These are phyloP conservation scores for Aspergillus funiculosus DNA, from an alignment of 495 filamentous ascomycete species.

Conservation along the genomic window DNA sequence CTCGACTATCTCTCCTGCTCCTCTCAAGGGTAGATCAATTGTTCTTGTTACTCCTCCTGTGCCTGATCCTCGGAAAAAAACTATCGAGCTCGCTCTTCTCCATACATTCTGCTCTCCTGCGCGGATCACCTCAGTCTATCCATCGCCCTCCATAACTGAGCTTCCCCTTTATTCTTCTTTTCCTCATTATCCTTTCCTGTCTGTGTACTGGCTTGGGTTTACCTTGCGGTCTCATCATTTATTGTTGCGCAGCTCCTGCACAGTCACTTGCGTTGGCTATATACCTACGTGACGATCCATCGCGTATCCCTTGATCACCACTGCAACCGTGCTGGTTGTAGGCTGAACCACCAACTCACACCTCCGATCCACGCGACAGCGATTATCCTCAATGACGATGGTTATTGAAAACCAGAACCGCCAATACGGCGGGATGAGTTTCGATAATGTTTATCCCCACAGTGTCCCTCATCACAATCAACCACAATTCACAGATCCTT, in stretches of 20 bases:
- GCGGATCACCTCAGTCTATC: constrained; percentile 4
- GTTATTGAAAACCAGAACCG: constrained; percentile 85
- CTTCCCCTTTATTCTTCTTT: neutral
- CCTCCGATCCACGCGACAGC: neutral
- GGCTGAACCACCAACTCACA: neutral
- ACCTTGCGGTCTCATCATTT: neutral
- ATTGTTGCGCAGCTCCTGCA: neutral
- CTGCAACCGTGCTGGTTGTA: constrained; percentile 8
- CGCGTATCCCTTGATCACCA: constrained; percentile 23
- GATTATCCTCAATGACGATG: constrained; percentile 63
- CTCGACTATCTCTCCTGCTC: too few relatives aligned
- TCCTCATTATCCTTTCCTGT: constrained; percentile 1
- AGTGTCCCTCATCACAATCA: constrained; percentile 59
- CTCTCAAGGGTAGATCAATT: too few relatives aligned
- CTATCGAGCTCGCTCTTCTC: constrained; percentile 7
- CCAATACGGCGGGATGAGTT: constrained; percentile 71
- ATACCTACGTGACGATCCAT: constrained; percentile 14
- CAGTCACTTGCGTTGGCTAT: constrained; percentile 5
- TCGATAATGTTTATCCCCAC: constrained; percentile 69
- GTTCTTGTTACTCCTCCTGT: constrained; percentile 14
- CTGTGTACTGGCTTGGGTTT: neutral
- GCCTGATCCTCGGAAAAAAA: constrained; percentile 19
- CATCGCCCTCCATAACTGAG: neutral
- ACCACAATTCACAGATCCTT: constrained; percentile 92
- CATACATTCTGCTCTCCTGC: constrained; percentile 8